Conservation (phyloP, 129 eudicot species). For the Flaveria robusta region DNA sequence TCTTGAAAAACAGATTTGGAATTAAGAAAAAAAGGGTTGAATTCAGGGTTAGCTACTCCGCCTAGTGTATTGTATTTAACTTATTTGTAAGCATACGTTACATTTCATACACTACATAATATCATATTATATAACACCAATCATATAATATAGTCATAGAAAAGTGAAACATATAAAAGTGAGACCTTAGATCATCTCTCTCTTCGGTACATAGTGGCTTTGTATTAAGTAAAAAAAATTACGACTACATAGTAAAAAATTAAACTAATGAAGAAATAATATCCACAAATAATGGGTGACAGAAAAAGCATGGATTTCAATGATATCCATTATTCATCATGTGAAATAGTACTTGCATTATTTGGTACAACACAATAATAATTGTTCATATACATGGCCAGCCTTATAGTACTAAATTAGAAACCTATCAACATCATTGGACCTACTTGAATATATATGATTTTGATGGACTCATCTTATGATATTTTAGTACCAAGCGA, state of each 20-base stretch:
- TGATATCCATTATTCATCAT: slow-evolving; percentile 21
- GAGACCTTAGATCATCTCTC: too few relatives aligned
- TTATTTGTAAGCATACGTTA: too few relatives aligned
- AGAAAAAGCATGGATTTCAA: slow-evolving; percentile 30
- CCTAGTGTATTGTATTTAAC: too few relatives aligned
- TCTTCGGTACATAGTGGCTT: too few relatives aligned
- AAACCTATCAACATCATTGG: slow-evolving; percentile 25
- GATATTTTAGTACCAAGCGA: neutral
- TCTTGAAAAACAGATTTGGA: too few relatives aligned
- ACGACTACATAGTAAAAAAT: neutral
- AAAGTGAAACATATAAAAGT: too few relatives aligned
- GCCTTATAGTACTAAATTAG: slow-evolving; percentile 11
- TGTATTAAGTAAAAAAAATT: too few relatives aligned
- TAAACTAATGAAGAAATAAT: neutral
- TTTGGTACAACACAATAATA: slow-evolving; percentile 35
- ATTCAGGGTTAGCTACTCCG: too few relatives aligned
- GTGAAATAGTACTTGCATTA: slow-evolving; percentile 35
- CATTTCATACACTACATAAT: too few relatives aligned
- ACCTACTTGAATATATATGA: slow-evolving; percentile 12
- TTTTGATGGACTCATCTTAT: neutral
- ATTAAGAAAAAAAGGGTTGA: too few relatives aligned
- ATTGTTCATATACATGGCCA: slow-evolving; percentile 25
- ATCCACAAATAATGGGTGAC: slow-evolving; percentile 28
- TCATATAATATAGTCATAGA: too few relatives aligned
- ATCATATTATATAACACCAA: too few relatives aligned